phyloP scores from a whole-genome alignment of 768 basidiomycete genomes.

The Termitomyces sp. region DNA sequence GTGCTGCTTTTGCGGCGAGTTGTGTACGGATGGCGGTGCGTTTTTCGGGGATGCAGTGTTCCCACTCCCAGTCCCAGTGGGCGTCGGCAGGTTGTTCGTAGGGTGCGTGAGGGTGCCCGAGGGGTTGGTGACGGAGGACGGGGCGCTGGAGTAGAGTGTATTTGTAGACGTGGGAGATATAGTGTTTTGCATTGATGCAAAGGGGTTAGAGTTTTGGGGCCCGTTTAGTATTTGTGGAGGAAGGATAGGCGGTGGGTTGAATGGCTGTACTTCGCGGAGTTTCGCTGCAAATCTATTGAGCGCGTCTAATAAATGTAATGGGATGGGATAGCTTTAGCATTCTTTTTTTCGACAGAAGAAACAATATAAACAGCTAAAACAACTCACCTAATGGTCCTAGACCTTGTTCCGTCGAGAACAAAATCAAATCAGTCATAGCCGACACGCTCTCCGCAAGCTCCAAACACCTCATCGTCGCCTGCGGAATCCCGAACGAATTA shows the following conservation, averaged over 20 bases:
- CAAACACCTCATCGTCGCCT: conserved; percentile 85
- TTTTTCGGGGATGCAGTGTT: conserved; percentile 50
- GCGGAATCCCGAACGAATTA: conserved; percentile 85
- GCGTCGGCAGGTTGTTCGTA: conserved; percentile 14
- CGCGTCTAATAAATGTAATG: conserved; percentile 31
- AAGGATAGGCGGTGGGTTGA: conserved; percentile 14
- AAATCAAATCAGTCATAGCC: conserved; percentile 76
- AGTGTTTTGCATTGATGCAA: conserved; percentile 18
- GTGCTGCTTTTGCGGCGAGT: conserved; percentile 61
- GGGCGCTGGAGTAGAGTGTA: conserved; percentile 50
- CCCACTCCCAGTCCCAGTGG: conserved; percentile 13
- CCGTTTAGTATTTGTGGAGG: conserved; percentile 9
- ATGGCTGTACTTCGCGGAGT: conserved; percentile 34
- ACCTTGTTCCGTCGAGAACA: conserved; percentile 49
- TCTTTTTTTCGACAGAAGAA: conserved; percentile 3
- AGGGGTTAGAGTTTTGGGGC: conserved; percentile 3
- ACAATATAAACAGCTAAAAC: neutral
- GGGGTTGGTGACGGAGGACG: conserved; percentile 45
- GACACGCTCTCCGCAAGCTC: conserved; percentile 84
- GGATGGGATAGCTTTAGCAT: neutral
- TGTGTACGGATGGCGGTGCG: conserved; percentile 45
- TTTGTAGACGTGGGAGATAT: conserved; percentile 28
- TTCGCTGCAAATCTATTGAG: conserved; percentile 36
- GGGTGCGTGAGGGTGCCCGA: conserved; percentile 18
- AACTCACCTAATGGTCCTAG: conserved; percentile 66